Evolutionary conservation across 148 eudicot genomes (phyloP), one percentile per base, ranked within the genome.

Genomic region (Pharnaceum exiguum): DNA sequence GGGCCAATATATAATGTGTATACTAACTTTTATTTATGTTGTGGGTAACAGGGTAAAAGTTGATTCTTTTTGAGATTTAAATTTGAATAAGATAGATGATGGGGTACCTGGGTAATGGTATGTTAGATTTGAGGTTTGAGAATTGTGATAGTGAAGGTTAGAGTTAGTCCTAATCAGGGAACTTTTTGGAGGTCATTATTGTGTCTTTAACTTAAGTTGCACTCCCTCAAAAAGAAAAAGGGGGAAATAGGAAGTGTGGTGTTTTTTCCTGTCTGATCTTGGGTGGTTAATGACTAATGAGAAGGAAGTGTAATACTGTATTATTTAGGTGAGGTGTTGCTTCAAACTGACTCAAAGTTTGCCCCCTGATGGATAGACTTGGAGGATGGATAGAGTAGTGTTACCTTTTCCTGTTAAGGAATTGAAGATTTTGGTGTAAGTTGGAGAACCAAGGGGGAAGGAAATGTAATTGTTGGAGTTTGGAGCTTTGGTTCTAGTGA

Each of bases 161-260:
- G 7, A 29, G 38, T 11, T 16, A 17, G 46, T 55, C 59, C 38
- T 31, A 55, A 23, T 55, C 59, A 55, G n/a, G 13, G 59, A 55
- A 40, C n/a, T 57, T 68, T 32, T 66, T 24, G 26, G 31, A 57
- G 64, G 51, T 57, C 26, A 63, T 70, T 57, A 70, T 63, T 40
- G 15, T 70, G 69, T 63, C 46, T 67, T n/a, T 63, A 26, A 18
- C 69, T 70, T 70, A n/a, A 55, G 58, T 32, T 70, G 46, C 49
- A 70, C 69, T n/a, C n/a, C n/a, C n/a, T 51, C 59, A 38, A 56
- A n/a, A 51, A 53, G 17, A 35, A 19, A 53, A 35, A 30, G 7
- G 18, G 4, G 19, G 15, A 11, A 22, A 12, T 7, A 29, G 21
- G n/a, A 55, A 4, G 12, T 35, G 40, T 40, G 24, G 6, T 66